phyloP scores from a whole-genome alignment of 2,329 filamentous ascomycete species.

The Didymella segeticola region DNA sequence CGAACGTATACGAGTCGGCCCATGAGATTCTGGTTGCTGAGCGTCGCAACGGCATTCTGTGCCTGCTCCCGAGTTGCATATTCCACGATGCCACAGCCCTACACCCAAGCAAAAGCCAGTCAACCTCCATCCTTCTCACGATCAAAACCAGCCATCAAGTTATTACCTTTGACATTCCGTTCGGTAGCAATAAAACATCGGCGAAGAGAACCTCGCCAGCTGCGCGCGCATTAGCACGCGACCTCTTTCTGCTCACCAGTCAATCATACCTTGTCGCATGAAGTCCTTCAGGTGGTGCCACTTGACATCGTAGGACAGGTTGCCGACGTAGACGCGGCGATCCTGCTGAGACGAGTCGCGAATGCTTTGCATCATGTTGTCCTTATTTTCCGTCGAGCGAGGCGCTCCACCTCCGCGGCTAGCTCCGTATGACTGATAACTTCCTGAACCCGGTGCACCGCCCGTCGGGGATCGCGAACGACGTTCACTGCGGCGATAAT shows the following conservation, averaged over 20 bases:
- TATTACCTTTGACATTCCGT: constrained; percentile 99
- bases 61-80: constrained; percentile 99
- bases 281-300: constrained; percentile 99
- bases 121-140: constrained; percentile 94
- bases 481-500: constrained; percentile 55
- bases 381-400: constrained; percentile 85
- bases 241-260: constrained; percentile 14
- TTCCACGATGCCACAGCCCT: constrained; percentile 99
- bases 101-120: constrained; percentile 89
- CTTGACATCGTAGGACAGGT: constrained; percentile 99
- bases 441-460: constrained; percentile 72
- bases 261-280: constrained; percentile 92
- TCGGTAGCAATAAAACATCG: constrained; percentile 98
- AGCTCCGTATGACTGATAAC: constrained; percentile 64
- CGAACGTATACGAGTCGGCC: constrained; percentile 97
- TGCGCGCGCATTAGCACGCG: constrained; percentile 56
- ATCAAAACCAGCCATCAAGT: constrained; percentile 80
- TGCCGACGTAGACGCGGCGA: constrained; percentile 98
- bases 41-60: constrained; percentile 93
- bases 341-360: constrained; percentile 97
- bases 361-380: constrained; percentile 95
- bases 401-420: constrained; percentile 56
- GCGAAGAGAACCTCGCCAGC: constrained; percentile 99
- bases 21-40: constrained; percentile 99
- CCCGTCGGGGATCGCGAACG: constrained; percentile 86